These are phyloP conservation scores for Auricularia sp. DNA, from an alignment of 768 basidiomycete genomes.

Conservation along the genomic window DNA sequence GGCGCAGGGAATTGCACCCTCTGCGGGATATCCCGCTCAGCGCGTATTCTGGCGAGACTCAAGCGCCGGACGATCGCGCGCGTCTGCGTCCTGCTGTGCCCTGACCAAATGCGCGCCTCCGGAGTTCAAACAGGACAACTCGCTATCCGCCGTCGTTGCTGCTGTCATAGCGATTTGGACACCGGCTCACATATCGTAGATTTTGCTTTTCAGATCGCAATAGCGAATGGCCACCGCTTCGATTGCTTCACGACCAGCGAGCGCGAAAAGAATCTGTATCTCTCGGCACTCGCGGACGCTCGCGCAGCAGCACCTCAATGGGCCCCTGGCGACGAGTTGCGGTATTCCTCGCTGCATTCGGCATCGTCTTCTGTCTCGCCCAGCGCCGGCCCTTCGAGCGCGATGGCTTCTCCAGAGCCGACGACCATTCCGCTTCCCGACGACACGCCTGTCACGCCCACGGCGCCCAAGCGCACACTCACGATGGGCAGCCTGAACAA, in stretches of 20 bases:
- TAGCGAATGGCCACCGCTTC: not conserved
- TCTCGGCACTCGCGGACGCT: not conserved
- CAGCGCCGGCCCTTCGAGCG: not conserved
- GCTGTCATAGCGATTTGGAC: not conserved
- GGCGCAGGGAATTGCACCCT: too few relatives aligned
- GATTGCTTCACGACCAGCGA: conserved; percentile 1
- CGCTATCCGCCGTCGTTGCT: not conserved
- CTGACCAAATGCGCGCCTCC: too few relatives aligned
- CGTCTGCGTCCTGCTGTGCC: too few relatives aligned
- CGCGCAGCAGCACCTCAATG: not conserved
- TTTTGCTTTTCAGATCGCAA: not conserved
- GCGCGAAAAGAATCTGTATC: not conserved
- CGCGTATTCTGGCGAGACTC: too few relatives aligned
- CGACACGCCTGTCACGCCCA: not conserved
- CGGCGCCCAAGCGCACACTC: not conserved
- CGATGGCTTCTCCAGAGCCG: not conserved
- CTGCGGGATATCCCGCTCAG: too few relatives aligned
- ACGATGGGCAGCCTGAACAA: not conserved
- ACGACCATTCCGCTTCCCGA: not conserved
- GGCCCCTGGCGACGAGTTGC: not conserved
- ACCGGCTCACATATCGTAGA: not conserved
- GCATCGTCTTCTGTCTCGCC: not conserved
- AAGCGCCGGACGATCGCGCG: too few relatives aligned
- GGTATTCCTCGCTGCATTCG: not conserved
- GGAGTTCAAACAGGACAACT: not conserved